Percentiles rank a stretch among this genome's conserved stretches.
These are phyloP conservation scores for Heliamphora exappendiculata DNA, from an alignment of 148 eudicot species.

Conservation along the genomic window DNA sequence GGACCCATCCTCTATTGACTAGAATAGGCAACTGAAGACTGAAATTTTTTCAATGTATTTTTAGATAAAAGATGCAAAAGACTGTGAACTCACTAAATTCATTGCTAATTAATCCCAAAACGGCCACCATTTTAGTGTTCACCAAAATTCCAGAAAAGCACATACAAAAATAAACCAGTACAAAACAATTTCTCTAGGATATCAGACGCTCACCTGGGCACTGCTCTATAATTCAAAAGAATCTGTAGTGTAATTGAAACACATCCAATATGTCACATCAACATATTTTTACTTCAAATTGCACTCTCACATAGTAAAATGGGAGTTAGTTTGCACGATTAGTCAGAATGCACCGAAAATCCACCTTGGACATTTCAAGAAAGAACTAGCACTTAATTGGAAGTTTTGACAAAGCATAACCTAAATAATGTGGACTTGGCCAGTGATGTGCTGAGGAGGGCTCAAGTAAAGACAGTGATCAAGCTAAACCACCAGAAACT, in stretches of 20 bases:
- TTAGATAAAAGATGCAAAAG: slow-evolving; percentile 2
- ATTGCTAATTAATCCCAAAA: not conserved
- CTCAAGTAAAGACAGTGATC: too few species aligned
- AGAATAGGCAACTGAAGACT: slow-evolving; percentile 79
- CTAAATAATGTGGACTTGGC: too few species aligned
- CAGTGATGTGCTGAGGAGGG: too few species aligned
- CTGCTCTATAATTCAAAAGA: not conserved
- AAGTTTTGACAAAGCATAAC: too few species aligned
- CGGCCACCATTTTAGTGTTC: not conserved
- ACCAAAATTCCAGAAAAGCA: not conserved
- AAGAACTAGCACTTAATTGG: too few species aligned
- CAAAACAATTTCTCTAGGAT: not conserved
- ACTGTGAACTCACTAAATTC: not conserved
- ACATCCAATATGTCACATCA: not conserved
- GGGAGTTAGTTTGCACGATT: too few species aligned
- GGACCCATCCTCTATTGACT: slow-evolving; percentile 99
- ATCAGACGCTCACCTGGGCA: not conserved
- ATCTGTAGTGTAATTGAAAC: not conserved
- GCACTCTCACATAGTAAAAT: too few species aligned
- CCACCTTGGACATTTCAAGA: too few species aligned
- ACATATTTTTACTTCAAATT: too few species aligned
- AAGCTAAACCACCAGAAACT: too few species aligned
- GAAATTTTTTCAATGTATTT: slow-evolving; percentile 20
- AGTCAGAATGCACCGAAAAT: too few species aligned
- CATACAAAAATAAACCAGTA: not conserved